A percentile compares a stretch with the other conserved stretches of the same genome.
phyloP scores from a whole-genome alignment of 352 stramenopile species.

The Globisporangium nodosum region DNA sequence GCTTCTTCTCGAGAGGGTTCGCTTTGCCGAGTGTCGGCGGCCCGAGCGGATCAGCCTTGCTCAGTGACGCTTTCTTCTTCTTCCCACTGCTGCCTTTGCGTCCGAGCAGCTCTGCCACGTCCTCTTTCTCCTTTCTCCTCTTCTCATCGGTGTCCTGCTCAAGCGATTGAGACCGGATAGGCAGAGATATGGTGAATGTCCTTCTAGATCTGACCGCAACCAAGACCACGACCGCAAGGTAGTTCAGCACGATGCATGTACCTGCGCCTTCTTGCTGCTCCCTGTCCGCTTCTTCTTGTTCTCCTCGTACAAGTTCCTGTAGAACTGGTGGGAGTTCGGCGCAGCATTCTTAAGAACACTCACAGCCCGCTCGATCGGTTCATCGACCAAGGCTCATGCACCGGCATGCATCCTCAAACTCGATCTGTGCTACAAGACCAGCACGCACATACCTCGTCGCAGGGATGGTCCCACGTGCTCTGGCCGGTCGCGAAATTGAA shows the following conservation, averaged over 20 bases:
- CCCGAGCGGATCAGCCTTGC: conserved; percentile 37
- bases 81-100: conserved; percentile 26
- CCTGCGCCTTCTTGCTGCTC: conserved; percentile 29
- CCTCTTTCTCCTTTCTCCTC: conserved; percentile 79
- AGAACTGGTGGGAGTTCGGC: conserved; percentile 52
- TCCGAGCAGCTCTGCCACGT: conserved; percentile 74
- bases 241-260: conserved; percentile 7
- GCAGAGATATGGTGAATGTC: background rate
- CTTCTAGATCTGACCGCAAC: too few relatives aligned
- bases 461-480: conserved; percentile 94
- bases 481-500: conserved; percentile 92
- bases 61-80: conserved; percentile 54
- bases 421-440: too few relatives aligned
- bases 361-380: background rate
- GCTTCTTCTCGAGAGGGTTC: conserved; percentile 67
- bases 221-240: background rate
- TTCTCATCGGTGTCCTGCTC: conserved; percentile 57
- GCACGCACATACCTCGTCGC: conserved; percentile 62
- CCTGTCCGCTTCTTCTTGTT: conserved; percentile 77
- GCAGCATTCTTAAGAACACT: conserved; percentile 2
- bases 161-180: background rate
- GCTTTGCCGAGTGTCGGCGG: conserved; percentile 32
- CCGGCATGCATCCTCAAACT: too few relatives aligned
- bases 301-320: conserved; percentile 91
- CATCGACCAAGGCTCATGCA: background rate